phyloP scores from a whole-genome alignment of 257 asterid species.

The Solanum pimpinellifolium region DNA sequence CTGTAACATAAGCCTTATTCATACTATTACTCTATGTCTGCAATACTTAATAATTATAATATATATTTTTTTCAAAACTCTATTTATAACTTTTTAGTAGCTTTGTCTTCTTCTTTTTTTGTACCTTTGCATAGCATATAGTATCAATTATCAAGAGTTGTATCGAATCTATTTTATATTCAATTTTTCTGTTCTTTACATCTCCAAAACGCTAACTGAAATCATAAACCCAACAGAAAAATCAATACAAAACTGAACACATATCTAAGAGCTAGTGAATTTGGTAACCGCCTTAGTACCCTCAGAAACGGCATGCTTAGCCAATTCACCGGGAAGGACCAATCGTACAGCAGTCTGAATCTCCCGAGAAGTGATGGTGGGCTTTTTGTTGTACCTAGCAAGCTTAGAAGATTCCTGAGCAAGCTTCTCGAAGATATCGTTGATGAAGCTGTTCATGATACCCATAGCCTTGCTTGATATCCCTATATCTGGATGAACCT shows the following conservation, averaged over 20 bases:
- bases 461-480: background rate
- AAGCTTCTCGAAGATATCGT: no score
- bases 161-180: background rate
- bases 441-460: no score
- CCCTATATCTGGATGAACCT: background rate
- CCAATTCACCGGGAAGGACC: background rate
- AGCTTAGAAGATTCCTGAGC: background rate
- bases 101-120: no score
- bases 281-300: slow-evolving; percentile 2
- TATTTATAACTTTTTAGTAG: no score
- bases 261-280: background rate
- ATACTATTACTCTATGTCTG: no score
- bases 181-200: background rate
- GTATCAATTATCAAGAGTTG: background rate
- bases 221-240: background rate
- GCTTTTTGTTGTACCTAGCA: slow-evolving; percentile 2
- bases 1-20: no score
- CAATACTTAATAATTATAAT: no score
- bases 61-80: no score
- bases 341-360: background rate
- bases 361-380: background rate
- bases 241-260: background rate
- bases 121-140: no score
- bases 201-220: background rate
- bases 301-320: background rate